Conservation (phyloP, 305 asterid species). For the Solanum aculeatissimum region DNA sequence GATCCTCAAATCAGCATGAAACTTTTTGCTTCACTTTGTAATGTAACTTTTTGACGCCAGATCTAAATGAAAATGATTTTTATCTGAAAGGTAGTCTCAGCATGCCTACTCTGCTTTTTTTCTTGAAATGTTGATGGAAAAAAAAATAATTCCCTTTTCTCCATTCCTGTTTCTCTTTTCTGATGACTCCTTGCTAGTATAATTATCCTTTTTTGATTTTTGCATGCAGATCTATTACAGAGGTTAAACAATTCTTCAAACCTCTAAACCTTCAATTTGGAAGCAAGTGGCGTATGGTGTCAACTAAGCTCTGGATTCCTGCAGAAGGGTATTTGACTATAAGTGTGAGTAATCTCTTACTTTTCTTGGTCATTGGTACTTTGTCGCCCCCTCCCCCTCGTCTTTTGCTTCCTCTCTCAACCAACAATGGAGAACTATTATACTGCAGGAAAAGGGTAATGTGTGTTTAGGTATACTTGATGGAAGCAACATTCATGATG, state of each 20-base stretch:
- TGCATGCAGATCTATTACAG: constrained; percentile 32
- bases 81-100: neutral
- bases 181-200: neutral
- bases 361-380: neutral
- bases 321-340: constrained; percentile 62
- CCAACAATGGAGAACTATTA: neutral
- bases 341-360: constrained; percentile 21
- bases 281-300: constrained; percentile 57
- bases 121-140: neutral
- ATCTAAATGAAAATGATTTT: neutral
- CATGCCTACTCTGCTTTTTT: neutral
- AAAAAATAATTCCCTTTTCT: neutral
- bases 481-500: constrained; percentile 45
- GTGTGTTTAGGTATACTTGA: constrained; percentile 68
- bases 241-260: constrained; percentile 41
- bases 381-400: neutral
- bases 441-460: constrained; percentile 43
- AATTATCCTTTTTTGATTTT: neutral
- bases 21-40: neutral
- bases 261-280: constrained; percentile 51
- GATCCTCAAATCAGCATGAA: neutral
- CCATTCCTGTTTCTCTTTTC: neutral
- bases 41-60: neutral
- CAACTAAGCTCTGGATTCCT: constrained; percentile 51
- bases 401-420: neutral